Percentiles rank a stretch among this genome's conserved stretches.
These are phyloP conservation scores for Aureobasidium zeae DNA, from an alignment of 2,329 filamentous ascomycete species.

Conservation along the genomic window DNA sequence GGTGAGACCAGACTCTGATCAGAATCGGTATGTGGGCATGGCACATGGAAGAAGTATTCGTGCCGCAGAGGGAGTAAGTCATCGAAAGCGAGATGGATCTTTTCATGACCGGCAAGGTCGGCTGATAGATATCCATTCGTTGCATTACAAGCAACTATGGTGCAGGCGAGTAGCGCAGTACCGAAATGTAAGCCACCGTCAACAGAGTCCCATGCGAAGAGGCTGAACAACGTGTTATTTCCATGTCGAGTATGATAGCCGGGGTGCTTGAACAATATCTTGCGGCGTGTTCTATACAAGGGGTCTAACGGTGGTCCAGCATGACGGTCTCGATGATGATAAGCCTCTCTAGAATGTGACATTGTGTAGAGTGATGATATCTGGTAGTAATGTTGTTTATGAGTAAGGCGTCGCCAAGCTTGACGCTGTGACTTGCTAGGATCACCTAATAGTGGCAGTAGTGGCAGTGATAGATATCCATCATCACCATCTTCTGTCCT, in stretches of 20 bases:
- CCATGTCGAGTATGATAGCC: slow-evolving; percentile 13
- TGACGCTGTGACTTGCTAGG: no score
- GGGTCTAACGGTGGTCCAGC: no score
- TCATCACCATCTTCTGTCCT: no score
- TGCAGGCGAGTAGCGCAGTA: slow-evolving; percentile 9
- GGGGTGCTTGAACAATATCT: slow-evolving; percentile 11
- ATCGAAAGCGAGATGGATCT: not conserved
- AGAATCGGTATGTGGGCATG: not conserved
- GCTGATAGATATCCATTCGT: slow-evolving; percentile 15
- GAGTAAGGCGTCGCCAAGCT: no score
- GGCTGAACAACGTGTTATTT: slow-evolving; percentile 10
- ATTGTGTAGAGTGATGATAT: no score
- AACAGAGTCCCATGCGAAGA: slow-evolving; percentile 5
- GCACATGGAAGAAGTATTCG: slow-evolving; percentile 14
- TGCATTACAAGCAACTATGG: slow-evolving; percentile 16
- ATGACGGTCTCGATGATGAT: no score
- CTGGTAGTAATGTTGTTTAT: no score
- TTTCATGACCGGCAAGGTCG: no score
- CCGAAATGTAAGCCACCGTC: slow-evolving; percentile 11
- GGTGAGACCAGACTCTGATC: not conserved
- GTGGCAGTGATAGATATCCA: no score
- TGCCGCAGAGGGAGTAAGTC: not conserved
- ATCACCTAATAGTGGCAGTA: no score
- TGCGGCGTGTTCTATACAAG: no score
- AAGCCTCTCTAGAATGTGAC: no score